Base-by-base conservation (phyloP, 2,329 filamentous ascomycete genomes). In the Alternaria alternata region DNA sequence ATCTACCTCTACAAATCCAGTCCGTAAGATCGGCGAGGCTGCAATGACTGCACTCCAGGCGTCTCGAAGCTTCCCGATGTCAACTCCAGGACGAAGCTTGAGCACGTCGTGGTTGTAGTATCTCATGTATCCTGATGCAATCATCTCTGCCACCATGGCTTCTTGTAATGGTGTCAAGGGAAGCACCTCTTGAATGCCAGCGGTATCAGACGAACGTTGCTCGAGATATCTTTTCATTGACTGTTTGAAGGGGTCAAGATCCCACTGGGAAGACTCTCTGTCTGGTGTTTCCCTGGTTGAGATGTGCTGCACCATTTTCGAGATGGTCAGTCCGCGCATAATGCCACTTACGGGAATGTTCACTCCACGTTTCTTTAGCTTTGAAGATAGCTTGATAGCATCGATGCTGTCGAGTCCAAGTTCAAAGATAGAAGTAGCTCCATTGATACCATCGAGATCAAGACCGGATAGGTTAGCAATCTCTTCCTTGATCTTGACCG, bases 401-500 rank as follows among this genome's bases (percentile, higher is more conserved):
- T 97, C 94, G 59, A 97, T 96, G 71, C 94, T 97, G 80, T 97
- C 94, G 7, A 97, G 84, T 0, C 94, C 94, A 32, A 97, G 84
- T 67, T 94, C 89, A 39, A 96, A 89, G 11, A 97, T 87, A 0
- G 90, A 90, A 0, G 87, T 87, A 7, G 82, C 78, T 52, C 86
- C 85, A 2, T 79, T 75, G 38, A 97, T 80, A 0, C 83, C 78
- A 2, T 82, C 74, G 3, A 78, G 73, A 0, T 85, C 73, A 0
- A 89, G 72, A 0, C 83, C 84, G 1, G 89, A 86, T 5, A 97
- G 80, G 0, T 73, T 69, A 1, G 90, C 86, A 43, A 97, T 84
- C 68, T 91, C 88, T 4, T 82, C 75, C 26, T 87, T 85, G 7
- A 96, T 80, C 0, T 65, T 65, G 2, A 69, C 69, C 0, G 90